Evolutionary conservation across 2,329 filamentous ascomycete species (phyloP).

Genomic region (Graphilbum sp.): DNA sequence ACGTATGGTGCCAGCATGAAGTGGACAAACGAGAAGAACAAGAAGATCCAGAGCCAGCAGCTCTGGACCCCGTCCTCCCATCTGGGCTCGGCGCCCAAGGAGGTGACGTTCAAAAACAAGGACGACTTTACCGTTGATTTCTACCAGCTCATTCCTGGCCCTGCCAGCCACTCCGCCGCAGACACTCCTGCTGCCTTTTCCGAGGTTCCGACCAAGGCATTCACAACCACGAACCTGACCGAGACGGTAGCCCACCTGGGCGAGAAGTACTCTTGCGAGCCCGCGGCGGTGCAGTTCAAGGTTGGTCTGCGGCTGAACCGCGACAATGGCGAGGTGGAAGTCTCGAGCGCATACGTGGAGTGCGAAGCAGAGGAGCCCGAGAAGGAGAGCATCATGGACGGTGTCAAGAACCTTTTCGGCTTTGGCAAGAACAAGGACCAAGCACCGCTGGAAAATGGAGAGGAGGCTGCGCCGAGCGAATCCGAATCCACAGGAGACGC

Average conservation of each 20-base stretch:
- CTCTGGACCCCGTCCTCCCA: constrained; percentile 67
- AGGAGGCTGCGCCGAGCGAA: constrained; percentile 16
- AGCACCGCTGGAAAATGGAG: constrained; percentile 56
- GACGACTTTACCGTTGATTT: constrained; percentile 70
- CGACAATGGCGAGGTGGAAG: constrained; percentile 64
- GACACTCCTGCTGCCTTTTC: constrained; percentile 24
- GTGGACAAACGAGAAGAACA: constrained; percentile 47
- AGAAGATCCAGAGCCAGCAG: constrained; percentile 60
- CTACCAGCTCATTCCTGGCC: constrained; percentile 56
- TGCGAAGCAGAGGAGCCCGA: constrained; percentile 62
- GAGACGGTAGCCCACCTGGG: constrained; percentile 63
- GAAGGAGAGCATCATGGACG: constrained; percentile 75
- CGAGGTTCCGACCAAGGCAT: constrained; percentile 45
- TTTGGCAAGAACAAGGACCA: constrained; percentile 71
- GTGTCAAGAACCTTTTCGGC: constrained; percentile 90
- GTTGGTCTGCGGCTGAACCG: constrained; percentile 57
- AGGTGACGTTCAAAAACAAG: constrained; percentile 67
- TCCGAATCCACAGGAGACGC: too few species aligned
- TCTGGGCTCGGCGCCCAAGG: constrained; percentile 61
- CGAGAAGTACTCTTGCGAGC: constrained; percentile 60
- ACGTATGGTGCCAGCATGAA: constrained; percentile 60
- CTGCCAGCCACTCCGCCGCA: too few species aligned
- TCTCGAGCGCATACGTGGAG: constrained; percentile 60
- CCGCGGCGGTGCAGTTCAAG: constrained; percentile 64
- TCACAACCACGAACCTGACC: constrained; percentile 76